Evolutionary conservation across 192 early-diverging fungal species (phyloP).

Genomic region (Rhizoclosmatium sp.): DNA sequence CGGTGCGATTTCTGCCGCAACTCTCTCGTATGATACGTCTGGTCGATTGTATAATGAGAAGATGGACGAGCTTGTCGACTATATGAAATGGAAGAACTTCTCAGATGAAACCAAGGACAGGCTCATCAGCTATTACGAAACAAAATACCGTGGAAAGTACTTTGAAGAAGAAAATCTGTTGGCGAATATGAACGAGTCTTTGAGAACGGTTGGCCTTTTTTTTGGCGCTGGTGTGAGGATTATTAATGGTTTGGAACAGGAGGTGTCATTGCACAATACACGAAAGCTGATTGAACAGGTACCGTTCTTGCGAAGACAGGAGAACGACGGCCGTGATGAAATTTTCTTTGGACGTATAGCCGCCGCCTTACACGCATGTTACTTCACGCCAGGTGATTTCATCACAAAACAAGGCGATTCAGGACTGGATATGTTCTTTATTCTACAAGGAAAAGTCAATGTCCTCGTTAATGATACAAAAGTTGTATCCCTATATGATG

Average conservation of each 20-base stretch:
- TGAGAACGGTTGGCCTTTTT: conserved; percentile 13
- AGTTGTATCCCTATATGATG: conserved; percentile 36
- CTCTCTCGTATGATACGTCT: conserved; percentile 30
- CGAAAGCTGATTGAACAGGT: conserved; percentile 44
- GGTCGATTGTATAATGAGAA: conserved; percentile 40
- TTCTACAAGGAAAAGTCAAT: conserved; percentile 38
- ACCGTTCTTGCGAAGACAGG: conserved; percentile 40
- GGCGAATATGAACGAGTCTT: conserved; percentile 24
- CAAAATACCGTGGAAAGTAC: conserved; percentile 46
- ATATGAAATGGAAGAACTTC: conserved; percentile 44
- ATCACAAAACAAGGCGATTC: conserved; percentile 44
- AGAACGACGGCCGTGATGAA: conserved; percentile 42
- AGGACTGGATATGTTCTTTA: conserved; percentile 42
- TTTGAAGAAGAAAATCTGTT: conserved; percentile 40
- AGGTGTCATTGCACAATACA: conserved; percentile 41
- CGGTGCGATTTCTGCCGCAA: conserved; percentile 39
- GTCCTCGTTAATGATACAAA: conserved; percentile 28
- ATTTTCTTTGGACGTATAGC: conserved; percentile 38
- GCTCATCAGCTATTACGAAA: conserved; percentile 11
- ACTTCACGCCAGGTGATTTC: conserved; percentile 37
- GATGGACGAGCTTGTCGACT: conserved; percentile 44
- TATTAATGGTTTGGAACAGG: not conserved
- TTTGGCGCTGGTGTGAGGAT: not conserved
- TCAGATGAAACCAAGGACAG: conserved; percentile 7
- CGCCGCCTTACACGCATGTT: conserved; percentile 37